A percentile compares a stretch with the other conserved stretches of the same genome.
Evolutionary conservation across 345 rosid species (phyloP).

Genomic region (Lenwebbia sp.): DNA sequence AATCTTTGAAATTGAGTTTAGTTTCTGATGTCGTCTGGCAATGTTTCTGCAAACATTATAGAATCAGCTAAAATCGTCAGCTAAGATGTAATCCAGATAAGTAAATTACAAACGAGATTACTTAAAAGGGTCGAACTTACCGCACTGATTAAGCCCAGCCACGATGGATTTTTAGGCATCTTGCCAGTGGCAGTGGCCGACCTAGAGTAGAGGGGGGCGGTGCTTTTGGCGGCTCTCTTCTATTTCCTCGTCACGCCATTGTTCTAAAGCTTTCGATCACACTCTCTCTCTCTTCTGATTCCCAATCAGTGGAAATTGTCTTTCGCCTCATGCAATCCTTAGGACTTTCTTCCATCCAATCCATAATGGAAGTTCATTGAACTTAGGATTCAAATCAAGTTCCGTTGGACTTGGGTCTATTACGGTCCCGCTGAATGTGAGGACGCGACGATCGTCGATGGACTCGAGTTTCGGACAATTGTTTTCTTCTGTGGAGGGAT

Average conservation of each 20-base stretch:
- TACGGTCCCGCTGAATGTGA: not conserved
- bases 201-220: too few species aligned
- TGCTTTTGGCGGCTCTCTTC: too few species aligned
- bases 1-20: not conserved
- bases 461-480: not conserved
- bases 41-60: not conserved
- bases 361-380: not conserved
- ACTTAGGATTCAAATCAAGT: not conserved
- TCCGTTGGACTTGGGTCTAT: not conserved
- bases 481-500: not conserved
- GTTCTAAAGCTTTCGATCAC: not conserved
- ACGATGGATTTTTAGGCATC: too few species aligned
- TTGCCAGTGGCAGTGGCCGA: too few species aligned
- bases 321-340: not conserved
- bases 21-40: too few species aligned
- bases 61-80: too few species aligned
- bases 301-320: not conserved
- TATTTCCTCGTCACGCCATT: not conserved
- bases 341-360: rapidly evolving
- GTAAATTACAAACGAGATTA: too few species aligned
- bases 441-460: not conserved
- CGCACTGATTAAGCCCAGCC: too few species aligned
- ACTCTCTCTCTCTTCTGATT: not conserved
- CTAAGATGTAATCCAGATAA: too few species aligned
- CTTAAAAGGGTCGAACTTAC: too few species aligned